These are phyloP conservation scores for Xylariales sp. DNA, from an alignment of 2,329 filamentous ascomycete genomes.

Conservation along the genomic window DNA sequence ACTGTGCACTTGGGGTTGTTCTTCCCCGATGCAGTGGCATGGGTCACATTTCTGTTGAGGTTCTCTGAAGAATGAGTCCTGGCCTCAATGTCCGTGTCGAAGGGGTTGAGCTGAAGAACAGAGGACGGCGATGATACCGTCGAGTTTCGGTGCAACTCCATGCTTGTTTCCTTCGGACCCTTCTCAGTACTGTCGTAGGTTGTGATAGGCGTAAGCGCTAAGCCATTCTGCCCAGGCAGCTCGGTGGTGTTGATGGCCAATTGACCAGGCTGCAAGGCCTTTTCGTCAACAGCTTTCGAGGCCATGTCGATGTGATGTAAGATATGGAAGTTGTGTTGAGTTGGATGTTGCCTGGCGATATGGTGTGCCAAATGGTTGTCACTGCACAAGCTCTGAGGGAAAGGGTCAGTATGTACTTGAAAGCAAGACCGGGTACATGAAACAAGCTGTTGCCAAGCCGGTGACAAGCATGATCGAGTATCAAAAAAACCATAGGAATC, in stretches of 20 bases:
- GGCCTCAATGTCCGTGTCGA: conserved; percentile 55
- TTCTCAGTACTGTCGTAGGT: conserved; percentile 13
- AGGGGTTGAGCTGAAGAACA: conserved; percentile 41
- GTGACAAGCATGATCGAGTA: neutral
- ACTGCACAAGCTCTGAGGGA: neutral
- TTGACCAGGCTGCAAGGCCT: conserved; percentile 2
- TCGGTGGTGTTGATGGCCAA: conserved; percentile 13
- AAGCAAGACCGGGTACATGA: neutral
- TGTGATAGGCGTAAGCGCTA: conserved; percentile 10
- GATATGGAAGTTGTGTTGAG: neutral
- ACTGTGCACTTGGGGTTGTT: conserved; percentile 48
- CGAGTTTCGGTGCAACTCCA: conserved; percentile 28
- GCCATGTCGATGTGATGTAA: conserved; percentile 7
- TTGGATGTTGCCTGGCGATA: conserved; percentile 2
- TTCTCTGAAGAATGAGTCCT: conserved; percentile 37
- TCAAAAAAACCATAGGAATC: no score
- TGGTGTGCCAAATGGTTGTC: conserved; percentile 1
- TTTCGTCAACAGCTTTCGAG: conserved; percentile 2
- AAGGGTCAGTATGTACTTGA: conserved; percentile 1
- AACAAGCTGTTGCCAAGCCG: neutral
- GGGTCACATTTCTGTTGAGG: conserved; percentile 26
- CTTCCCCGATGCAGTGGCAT: conserved; percentile 25
- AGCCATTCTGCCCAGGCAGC: conserved; percentile 13
- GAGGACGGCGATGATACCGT: conserved; percentile 41
- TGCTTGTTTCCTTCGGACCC: conserved; percentile 17